Evolutionary conservation across 2,329 filamentous ascomycete genomes (phyloP), one percentile per base, ranked within the genome.

Genomic region (Leptoxyphium fumago): DNA sequence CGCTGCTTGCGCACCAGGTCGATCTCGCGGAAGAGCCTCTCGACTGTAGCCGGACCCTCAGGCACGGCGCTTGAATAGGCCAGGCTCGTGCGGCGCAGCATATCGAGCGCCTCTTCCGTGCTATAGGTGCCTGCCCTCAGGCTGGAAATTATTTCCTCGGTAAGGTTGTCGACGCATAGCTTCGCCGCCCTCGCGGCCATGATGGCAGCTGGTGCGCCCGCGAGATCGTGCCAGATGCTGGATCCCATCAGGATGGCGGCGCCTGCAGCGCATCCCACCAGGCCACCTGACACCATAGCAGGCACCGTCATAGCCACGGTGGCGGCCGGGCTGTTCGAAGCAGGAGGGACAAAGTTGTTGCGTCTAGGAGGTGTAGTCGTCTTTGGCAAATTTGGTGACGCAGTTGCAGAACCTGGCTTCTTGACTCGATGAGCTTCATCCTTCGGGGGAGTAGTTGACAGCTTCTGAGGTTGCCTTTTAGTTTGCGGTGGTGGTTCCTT

Each of bases 51-150:
- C 10, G 46, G 46, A 21, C 56, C 55, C 6, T 52, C 55, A 15
- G 56, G 56, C 2, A 58, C 50, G 9, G 51, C 44, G 17, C 40
- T 49, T 2, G 55, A 54, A 38, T 58, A 58, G 5, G 52, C 53
- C n/a, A 57, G 42, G 5, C 52, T 53, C 3, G 54, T 56, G 2
- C 56, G 52, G 26, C 54, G 46, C 9, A 57, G 51, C 34, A 56
- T 50, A 41, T 58, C 56, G 8, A 58, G 47, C 6, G 55, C 55
- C 47, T 58, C 56, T 15, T 52, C 50, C 1, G 50, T 50, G 46
- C 49, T 56, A 42, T 57, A 57, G 1, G 54, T 58, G 4, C 55
- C 56, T 2, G 54, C 48, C 40, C 53, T 52, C 17, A 56, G 44
- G 29, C 53, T 55, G 6, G 50, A 45, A 32, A 56, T 54, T 10